These are phyloP conservation scores for Calocera viscosa DNA, from an alignment of 768 basidiomycete genomes.

Conservation along the genomic window DNA sequence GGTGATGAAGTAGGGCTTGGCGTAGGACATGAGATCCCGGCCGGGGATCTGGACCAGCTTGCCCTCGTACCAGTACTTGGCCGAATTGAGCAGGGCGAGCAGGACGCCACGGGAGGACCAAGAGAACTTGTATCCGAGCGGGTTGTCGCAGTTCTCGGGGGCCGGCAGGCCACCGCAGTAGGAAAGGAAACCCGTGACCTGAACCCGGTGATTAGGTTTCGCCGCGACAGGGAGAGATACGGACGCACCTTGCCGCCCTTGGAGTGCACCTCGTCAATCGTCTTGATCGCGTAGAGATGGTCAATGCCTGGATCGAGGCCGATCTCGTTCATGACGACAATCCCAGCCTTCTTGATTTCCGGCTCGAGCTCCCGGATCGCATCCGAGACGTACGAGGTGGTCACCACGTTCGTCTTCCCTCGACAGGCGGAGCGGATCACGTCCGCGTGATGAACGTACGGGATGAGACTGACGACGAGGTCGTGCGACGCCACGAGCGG, in stretches of 20 bases:
- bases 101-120: constrained; percentile 96
- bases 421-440: constrained; percentile 90
- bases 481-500: constrained; percentile 72
- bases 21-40: constrained; percentile 74
- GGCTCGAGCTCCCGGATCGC: constrained; percentile 79
- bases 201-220: constrained; percentile 10
- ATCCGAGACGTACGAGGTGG: constrained; percentile 87
- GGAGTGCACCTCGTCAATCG: constrained; percentile 82
- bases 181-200: constrained; percentile 84
- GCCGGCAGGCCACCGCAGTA: constrained; percentile 96
- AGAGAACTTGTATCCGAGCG: constrained; percentile 97
- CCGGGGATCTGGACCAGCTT: constrained; percentile 58
- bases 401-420: constrained; percentile 84
- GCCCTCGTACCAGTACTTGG: constrained; percentile 60
- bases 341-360: constrained; percentile 72
- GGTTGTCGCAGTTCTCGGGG: constrained; percentile 81
- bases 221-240: neutral
- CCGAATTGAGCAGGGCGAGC: constrained; percentile 83
- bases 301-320: constrained; percentile 94
- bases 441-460: constrained; percentile 77
- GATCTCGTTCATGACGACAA: constrained; percentile 94
- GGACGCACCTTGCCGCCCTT: constrained; percentile 75
- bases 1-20: constrained; percentile 87
- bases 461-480: constrained; percentile 91
- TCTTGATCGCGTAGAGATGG: constrained; percentile 88